Conservation (phyloP, 176 grass and related monocot genomes). For the Guadua angustifolia region DNA sequence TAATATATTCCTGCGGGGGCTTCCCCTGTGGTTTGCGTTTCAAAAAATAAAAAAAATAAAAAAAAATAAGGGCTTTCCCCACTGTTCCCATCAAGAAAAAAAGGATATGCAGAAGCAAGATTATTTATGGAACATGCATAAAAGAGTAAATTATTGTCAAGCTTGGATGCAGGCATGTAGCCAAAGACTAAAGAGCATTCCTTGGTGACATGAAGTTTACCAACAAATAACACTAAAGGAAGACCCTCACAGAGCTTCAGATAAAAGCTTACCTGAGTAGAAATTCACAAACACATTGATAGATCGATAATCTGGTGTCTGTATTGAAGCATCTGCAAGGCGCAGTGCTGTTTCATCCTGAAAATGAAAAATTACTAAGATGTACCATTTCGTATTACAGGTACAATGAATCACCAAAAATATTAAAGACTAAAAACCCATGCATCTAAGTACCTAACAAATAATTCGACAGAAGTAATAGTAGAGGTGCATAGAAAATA, state of each 20-base stretch:
- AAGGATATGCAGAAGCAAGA: neutral
- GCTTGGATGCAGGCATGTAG: neutral
- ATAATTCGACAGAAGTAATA: neutral
- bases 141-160: constrained; percentile 1
- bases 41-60: too few species aligned
- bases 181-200: neutral
- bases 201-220: neutral
- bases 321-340: constrained; percentile 71
- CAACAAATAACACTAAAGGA: neutral
- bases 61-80: neutral
- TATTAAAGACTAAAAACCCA: neutral
- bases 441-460: neutral
- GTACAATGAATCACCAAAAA: neutral
- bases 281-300: constrained; percentile 96
- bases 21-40: too few species aligned
- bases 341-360: constrained; percentile 81
- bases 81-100: neutral
- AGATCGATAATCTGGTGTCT: constrained; percentile 74
- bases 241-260: neutral
- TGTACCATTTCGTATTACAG: neutral
- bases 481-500: neutral
- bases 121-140: constrained; percentile 12
- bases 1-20: too few species aligned
- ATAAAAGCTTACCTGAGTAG: constrained; percentile 66
- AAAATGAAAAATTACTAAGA: constrained; percentile 30